These are phyloP conservation scores for Petunia axillaris DNA, from an alignment of 257 asterid species.

Conservation along the genomic window DNA sequence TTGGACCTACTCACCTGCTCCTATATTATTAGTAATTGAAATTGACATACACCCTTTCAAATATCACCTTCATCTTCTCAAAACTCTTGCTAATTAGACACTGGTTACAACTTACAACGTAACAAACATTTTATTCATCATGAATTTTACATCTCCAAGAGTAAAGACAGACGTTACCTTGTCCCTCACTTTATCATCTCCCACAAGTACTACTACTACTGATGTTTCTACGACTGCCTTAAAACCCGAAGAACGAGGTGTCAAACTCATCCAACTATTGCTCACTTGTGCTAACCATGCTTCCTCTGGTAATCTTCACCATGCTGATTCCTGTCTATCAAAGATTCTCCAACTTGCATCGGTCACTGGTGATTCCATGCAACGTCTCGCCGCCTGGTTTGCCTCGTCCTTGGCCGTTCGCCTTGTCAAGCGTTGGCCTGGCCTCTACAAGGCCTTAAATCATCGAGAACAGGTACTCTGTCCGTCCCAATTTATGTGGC, in stretches of 20 bases:
- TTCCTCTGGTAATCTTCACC: constrained; percentile 55
- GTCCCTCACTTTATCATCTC: constrained; percentile 40
- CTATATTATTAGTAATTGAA: constrained; percentile 7
- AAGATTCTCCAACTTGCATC: constrained; percentile 48
- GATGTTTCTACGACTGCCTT: constrained; percentile 10
- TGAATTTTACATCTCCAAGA: constrained; percentile 44
- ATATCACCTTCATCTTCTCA: neutral
- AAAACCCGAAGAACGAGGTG: constrained; percentile 45
- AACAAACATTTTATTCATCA: neutral
- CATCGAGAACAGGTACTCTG: neutral
- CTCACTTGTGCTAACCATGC: constrained; percentile 53
- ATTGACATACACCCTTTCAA: neutral
- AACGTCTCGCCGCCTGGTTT: constrained; percentile 52
- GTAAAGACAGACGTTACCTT: constrained; percentile 46
- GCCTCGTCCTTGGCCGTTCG: constrained; percentile 57
- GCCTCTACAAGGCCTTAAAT: constrained; percentile 54
- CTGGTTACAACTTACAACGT: neutral
- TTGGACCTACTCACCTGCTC: constrained; percentile 30
- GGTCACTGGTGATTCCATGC: constrained; percentile 54
- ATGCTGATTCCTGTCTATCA: constrained; percentile 52
- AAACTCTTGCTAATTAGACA: neutral
- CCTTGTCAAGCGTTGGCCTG: constrained; percentile 62
- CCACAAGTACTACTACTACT: constrained; percentile 1
- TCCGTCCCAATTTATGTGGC: too few species aligned
- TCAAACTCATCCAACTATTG: constrained; percentile 53